Evolutionary conservation across 345 rosid species (phyloP).

Genomic region (Hirschfeldia incana): DNA sequence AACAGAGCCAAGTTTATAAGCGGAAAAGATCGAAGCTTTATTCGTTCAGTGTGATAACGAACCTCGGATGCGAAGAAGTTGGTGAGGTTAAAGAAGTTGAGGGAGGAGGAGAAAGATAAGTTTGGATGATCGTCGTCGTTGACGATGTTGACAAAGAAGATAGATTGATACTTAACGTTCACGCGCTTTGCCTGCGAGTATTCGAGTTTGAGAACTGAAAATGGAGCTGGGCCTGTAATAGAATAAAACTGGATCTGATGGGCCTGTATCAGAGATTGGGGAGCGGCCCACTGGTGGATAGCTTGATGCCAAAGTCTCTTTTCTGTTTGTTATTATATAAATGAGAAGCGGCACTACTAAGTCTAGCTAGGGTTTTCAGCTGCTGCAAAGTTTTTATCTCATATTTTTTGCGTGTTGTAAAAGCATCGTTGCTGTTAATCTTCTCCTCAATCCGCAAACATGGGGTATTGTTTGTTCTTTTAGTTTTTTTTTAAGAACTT

Average conservation of each 20-base stretch:
- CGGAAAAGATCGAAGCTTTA: no score
- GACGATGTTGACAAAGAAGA: constrained; percentile 14
- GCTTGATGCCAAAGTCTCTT: constrained; percentile 1
- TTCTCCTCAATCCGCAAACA: not conserved
- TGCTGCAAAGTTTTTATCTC: not conserved
- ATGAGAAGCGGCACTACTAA: not conserved
- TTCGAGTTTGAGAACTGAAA: not conserved
- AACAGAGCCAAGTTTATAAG: not conserved
- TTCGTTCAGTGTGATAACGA: not conserved
- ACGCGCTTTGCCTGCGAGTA: constrained; percentile 27
- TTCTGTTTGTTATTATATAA: not conserved
- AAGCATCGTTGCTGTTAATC: not conserved
- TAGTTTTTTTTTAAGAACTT: not conserved
- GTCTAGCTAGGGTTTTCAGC: not conserved
- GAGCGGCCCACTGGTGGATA: not conserved
- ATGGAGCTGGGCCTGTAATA: constrained; percentile 7
- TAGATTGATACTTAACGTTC: constrained; percentile 12
- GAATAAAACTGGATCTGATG: not conserved
- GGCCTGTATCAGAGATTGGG: not conserved
- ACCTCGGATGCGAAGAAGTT: not conserved
- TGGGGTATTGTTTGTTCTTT: not conserved
- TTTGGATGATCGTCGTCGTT: constrained; percentile 11
- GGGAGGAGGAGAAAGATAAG: constrained; percentile 20
- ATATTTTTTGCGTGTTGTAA: not conserved
- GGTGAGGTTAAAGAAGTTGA: constrained; percentile 8